phyloP scores from a whole-genome alignment of 139 green algal genomes.

The Chlorella vulgaris region DNA sequence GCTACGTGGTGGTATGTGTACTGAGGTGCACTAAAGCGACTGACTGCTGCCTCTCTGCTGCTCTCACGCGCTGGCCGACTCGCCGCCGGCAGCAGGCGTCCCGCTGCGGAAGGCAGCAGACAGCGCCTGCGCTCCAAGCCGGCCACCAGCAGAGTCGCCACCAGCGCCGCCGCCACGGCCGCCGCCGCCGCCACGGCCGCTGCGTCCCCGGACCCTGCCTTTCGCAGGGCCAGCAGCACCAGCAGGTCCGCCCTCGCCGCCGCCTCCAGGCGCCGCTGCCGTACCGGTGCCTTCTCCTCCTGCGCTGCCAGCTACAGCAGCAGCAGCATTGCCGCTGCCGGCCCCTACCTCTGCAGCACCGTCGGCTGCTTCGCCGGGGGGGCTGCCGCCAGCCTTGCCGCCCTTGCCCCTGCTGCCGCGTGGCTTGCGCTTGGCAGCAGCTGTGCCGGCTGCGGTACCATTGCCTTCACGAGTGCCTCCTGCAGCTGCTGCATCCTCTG shows the following conservation, averaged over 20 bases:
- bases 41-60: too few species aligned
- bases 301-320: not conserved
- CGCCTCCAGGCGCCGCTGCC: too few species aligned
- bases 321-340: not conserved
- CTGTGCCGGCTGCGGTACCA: not conserved
- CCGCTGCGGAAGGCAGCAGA: slow-evolving; percentile 1
- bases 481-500: too few species aligned
- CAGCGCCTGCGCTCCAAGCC: not conserved
- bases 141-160: not conserved
- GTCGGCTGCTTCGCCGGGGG: not conserved
- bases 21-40: too few species aligned
- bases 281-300: not conserved
- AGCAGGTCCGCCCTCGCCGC: too few species aligned
- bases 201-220: not conserved
- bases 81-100: not conserved
- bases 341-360: not conserved
- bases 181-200: slow-evolving; percentile 2
- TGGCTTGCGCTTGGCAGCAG: slow-evolving; percentile 1
- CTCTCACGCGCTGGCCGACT: too few species aligned
- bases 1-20: too few species aligned
- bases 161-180: not conserved
- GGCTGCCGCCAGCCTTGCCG: not conserved
- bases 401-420: slow-evolving; percentile 28
- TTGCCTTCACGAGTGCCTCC: not conserved
- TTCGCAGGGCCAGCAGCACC: not conserved